These are phyloP conservation scores for Fusarium avenaceum DNA, from an alignment of 2,329 filamentous ascomycete genomes.

Conservation along the genomic window DNA sequence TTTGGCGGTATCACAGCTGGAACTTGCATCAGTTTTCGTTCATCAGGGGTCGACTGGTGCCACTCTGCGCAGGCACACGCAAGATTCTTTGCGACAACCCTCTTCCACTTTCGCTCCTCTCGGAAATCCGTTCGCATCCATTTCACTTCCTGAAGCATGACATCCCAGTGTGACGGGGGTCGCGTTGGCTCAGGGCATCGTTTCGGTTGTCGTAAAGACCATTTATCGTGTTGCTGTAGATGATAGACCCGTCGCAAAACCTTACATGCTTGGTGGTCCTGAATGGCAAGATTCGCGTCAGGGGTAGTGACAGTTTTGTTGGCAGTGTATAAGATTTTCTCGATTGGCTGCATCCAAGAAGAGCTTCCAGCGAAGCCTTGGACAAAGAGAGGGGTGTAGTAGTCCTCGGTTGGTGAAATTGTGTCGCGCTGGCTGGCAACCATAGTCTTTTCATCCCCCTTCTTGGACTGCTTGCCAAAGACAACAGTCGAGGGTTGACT, in stretches of 20 bases:
- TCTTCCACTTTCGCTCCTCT: slow-evolving; percentile 95
- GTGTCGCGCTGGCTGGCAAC: slow-evolving; percentile 58
- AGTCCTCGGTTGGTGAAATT: slow-evolving; percentile 68
- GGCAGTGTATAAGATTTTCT: slow-evolving; percentile 82
- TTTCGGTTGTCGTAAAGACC: slow-evolving; percentile 91
- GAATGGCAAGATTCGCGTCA: slow-evolving; percentile 84
- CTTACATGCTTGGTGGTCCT: slow-evolving; percentile 89
- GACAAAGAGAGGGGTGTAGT: slow-evolving; percentile 73
- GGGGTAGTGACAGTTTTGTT: slow-evolving; percentile 91
- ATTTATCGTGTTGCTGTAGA: slow-evolving; percentile 90
- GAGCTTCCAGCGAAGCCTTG: slow-evolving; percentile 68
- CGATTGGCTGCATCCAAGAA: slow-evolving; percentile 72
- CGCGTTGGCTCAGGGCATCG: slow-evolving; percentile 84
- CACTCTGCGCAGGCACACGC: slow-evolving; percentile 89
- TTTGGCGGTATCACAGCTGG: slow-evolving; percentile 65
- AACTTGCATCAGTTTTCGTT: slow-evolving; percentile 77
- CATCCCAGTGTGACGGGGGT: slow-evolving; percentile 84
- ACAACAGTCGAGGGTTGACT: slow-evolving; percentile 80
- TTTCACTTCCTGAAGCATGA: slow-evolving; percentile 90
- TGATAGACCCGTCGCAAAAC: slow-evolving; percentile 90
- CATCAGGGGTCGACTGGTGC: slow-evolving; percentile 73
- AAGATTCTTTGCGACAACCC: slow-evolving; percentile 81
- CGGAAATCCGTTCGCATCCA: slow-evolving; percentile 98
- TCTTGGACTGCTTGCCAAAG: slow-evolving; percentile 76
- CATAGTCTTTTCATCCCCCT: slow-evolving; percentile 62